These are phyloP conservation scores for Aspergillus campestris DNA, from an alignment of 495 filamentous ascomycete genomes.

Conservation along the genomic window DNA sequence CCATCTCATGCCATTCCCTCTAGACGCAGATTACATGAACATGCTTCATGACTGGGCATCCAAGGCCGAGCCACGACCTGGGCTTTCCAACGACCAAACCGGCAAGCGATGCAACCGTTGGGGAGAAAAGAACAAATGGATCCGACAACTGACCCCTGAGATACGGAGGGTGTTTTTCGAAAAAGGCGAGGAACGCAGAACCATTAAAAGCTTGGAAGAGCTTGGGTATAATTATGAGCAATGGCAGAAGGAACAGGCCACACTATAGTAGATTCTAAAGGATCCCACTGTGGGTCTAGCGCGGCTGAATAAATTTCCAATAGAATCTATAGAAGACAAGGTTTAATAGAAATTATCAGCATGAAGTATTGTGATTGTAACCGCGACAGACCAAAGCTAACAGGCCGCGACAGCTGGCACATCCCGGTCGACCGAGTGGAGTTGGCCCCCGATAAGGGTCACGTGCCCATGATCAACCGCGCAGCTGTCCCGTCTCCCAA, in stretches of 20 bases:
- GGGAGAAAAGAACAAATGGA: conserved; percentile 59
- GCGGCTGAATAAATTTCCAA: not conserved
- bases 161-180: conserved; percentile 49
- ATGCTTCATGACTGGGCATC: conserved; percentile 52
- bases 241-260: conserved; percentile 20
- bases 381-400: no score
- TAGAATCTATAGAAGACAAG: not conserved
- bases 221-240: conserved; percentile 53
- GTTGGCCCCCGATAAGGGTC: conserved; percentile 12
- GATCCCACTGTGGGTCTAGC: conserved; percentile 2
- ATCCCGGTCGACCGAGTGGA: not conserved
- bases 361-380: no score
- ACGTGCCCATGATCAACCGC: conserved; percentile 17
- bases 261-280: not conserved
- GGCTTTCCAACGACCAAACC: conserved; percentile 36
- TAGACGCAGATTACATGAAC: conserved; percentile 76
- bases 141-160: conserved; percentile 41
- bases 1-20: conserved; percentile 60
- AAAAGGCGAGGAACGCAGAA: conserved; percentile 33
- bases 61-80: conserved; percentile 30
- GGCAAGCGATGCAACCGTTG: conserved; percentile 61
- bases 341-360: not conserved
- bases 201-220: conserved; percentile 42
- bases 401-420: no score
- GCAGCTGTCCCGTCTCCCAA: conserved; percentile 6